Conservation (phyloP, 768 basidiomycete species). For the Kwoniella mangroviensis region DNA sequence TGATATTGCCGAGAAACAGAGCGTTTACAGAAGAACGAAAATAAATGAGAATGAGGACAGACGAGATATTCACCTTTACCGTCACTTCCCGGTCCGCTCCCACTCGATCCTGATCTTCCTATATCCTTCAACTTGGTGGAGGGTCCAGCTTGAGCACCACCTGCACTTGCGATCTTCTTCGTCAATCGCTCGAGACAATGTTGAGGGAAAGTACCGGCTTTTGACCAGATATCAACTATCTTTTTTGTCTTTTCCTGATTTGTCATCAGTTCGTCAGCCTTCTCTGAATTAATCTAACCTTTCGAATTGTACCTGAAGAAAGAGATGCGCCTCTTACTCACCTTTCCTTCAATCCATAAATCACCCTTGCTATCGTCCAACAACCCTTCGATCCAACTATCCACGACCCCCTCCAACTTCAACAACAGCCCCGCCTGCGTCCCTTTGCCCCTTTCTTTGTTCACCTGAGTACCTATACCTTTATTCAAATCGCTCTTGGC, state of each 20-base stretch:
- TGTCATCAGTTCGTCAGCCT: not conserved
- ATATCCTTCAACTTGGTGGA: not conserved
- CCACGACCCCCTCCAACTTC: slow-evolving; percentile 88
- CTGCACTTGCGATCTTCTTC: slow-evolving; percentile 24
- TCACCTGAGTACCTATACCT: slow-evolving; percentile 67
- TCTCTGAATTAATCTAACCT: not conserved
- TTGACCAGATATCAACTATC: slow-evolving; percentile 96
- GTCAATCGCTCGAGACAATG: slow-evolving; percentile 71
- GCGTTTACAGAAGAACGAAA: not conserved
- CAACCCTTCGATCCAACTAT: slow-evolving; percentile 88
- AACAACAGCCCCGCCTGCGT: slow-evolving; percentile 64
- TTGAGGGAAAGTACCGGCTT: slow-evolving; percentile 84
- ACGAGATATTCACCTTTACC: slow-evolving; percentile 29
- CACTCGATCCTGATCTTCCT: slow-evolving; percentile 16
- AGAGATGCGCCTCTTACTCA: slow-evolving; percentile 63
- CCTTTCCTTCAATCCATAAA: slow-evolving; percentile 74
- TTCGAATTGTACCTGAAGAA: no score
- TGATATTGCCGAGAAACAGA: not conserved
- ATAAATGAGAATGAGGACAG: not conserved
- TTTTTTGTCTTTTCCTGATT: slow-evolving; percentile 93
- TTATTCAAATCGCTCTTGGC: slow-evolving; percentile 73
- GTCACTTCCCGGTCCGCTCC: not conserved
- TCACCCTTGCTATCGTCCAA: slow-evolving; percentile 62
- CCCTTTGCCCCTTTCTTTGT: slow-evolving; percentile 31
- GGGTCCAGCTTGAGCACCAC: slow-evolving; percentile 23